phyloP scores from a whole-genome alignment of 257 asterid species.

The Solanum okadae region DNA sequence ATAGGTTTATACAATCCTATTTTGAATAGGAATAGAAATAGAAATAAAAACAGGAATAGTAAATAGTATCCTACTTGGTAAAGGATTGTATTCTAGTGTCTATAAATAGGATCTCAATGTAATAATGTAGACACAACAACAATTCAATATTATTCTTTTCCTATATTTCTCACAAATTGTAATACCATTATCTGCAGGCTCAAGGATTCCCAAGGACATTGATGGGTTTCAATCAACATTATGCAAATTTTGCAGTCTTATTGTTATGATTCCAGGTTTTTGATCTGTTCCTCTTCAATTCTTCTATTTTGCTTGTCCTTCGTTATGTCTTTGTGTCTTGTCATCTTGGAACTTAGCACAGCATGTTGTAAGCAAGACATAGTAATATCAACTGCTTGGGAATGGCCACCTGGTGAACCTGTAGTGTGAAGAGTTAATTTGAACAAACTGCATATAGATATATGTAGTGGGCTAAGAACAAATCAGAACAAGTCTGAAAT shows the following conservation, averaged over 20 bases:
- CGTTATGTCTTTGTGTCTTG: not conserved
- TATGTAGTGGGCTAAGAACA: not conserved
- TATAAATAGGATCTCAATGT: too few relatives aligned
- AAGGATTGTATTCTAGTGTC: too few relatives aligned
- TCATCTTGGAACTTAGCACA: not conserved
- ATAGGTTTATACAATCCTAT: too few relatives aligned
- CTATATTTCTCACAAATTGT: not conserved
- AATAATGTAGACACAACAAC: too few relatives aligned
- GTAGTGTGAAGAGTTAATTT: not conserved
- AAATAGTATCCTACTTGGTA: too few relatives aligned
- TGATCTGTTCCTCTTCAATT: not conserved
- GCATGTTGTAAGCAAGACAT: not conserved
- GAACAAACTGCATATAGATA: not conserved
- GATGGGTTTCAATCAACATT: slow-evolving; percentile 33
- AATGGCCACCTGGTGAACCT: not conserved
- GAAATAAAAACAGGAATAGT: too few relatives aligned
- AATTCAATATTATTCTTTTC: too few relatives aligned
- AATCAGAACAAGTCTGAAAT: not conserved
- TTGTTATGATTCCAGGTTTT: slow-evolving; percentile 72
- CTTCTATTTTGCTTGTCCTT: not conserved
- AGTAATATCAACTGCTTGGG: not conserved
- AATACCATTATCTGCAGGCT: slow-evolving; percentile 30
- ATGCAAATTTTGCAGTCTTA: slow-evolving; percentile 69
- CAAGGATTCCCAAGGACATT: slow-evolving; percentile 31
- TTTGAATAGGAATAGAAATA: too few relatives aligned